Evolutionary conservation across 495 filamentous ascomycete species (phyloP).

Genomic region (Aspergillus diversus): DNA sequence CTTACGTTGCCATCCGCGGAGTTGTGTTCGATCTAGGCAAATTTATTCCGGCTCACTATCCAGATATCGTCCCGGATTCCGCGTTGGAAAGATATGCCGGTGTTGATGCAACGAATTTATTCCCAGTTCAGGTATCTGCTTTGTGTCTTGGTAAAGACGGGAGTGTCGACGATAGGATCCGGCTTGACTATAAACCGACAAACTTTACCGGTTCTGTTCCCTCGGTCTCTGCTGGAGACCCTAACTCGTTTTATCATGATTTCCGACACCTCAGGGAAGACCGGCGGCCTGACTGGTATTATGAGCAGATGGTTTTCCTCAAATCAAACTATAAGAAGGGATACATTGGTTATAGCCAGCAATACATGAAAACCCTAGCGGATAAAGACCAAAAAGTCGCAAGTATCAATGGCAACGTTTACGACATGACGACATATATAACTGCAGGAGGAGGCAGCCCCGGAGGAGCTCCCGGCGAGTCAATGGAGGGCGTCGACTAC

Average conservation of each 20-base stretch:
- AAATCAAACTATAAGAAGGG: slow-evolving; percentile 83
- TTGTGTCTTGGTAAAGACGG: slow-evolving; percentile 80
- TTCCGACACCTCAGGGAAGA: slow-evolving; percentile 86
- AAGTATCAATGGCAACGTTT: slow-evolving; percentile 79
- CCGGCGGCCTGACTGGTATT: slow-evolving; percentile 86
- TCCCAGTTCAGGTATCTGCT: slow-evolving; percentile 93
- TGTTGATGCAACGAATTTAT: slow-evolving; percentile 80
- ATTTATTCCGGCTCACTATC: slow-evolving; percentile 82
- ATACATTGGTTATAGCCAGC: slow-evolving; percentile 78
- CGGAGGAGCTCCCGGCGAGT: slow-evolving; percentile 53
- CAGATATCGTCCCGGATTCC: slow-evolving; percentile 67
- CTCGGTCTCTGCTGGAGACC: slow-evolving; percentile 67
- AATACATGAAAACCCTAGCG: slow-evolving; percentile 75
- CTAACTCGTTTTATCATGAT: slow-evolving; percentile 84
- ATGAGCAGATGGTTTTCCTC: slow-evolving; percentile 77
- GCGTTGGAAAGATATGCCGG: slow-evolving; percentile 80
- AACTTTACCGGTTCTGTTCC: slow-evolving; percentile 72
- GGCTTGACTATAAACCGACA: slow-evolving; percentile 75
- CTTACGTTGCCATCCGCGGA: slow-evolving; percentile 83
- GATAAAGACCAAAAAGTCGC: slow-evolving; percentile 68
- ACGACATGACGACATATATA: slow-evolving; percentile 88
- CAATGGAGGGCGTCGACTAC: slow-evolving; percentile 52
- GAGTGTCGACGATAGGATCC: slow-evolving; percentile 67
- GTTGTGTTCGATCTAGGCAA: slow-evolving; percentile 81
- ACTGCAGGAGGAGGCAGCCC: slow-evolving; percentile 69